phyloP scores from a whole-genome alignment of 345 rosid species.

The Conringia planisiliqua region DNA sequence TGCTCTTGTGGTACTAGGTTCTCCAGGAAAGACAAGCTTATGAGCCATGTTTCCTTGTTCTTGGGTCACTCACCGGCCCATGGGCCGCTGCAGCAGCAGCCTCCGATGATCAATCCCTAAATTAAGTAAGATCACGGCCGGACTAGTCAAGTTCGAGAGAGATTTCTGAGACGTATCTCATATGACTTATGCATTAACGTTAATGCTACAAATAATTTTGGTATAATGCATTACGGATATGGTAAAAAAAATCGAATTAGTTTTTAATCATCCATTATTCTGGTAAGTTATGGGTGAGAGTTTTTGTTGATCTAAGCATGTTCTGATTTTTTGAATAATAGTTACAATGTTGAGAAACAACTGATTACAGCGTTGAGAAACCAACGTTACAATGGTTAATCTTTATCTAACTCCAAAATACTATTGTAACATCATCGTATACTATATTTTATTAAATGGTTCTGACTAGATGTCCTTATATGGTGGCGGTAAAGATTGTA shows the following conservation, averaged over 20 bases:
- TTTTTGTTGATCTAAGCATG: not conserved
- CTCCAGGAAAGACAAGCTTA: constrained; percentile 83
- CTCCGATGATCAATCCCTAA: not conserved
- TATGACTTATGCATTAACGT: not conserved
- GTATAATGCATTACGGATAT: not conserved
- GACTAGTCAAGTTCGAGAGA: not conserved
- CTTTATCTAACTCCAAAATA: not conserved
- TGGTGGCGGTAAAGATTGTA: no score
- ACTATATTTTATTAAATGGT: no score
- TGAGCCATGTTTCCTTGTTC: constrained; percentile 77
- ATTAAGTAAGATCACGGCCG: not conserved
- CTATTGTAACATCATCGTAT: not conserved
- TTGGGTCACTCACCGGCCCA: constrained; percentile 56
- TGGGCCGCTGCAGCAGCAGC: not conserved
- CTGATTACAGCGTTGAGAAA: not conserved
- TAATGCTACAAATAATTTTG: not conserved
- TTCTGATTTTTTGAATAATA: not conserved
- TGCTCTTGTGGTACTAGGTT: constrained; percentile 90
- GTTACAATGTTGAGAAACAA: not conserved
- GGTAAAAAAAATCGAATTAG: not conserved
- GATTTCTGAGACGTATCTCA: not conserved
- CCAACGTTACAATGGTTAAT: not conserved
- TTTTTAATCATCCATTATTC: not conserved
- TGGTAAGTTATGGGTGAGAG: not conserved
- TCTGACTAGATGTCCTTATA: no score